Base-by-base conservation (phyloP, 352 stramenopile species). In the Lagenidium giganteum region DNA sequence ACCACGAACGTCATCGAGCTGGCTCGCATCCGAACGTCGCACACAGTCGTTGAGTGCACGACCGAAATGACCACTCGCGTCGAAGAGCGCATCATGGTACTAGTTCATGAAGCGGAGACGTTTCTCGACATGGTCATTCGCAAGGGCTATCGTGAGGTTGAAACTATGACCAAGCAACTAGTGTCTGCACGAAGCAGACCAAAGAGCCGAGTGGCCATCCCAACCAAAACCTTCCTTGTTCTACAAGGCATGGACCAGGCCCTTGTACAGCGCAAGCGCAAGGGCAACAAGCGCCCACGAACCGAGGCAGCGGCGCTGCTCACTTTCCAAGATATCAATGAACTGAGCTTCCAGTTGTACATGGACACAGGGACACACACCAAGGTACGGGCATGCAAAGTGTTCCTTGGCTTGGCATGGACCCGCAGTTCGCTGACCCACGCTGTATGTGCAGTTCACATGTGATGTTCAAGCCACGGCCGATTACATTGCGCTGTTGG, bases 301-400 rank as follows among this genome's bases (percentile, higher is more conserved):
- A 40, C 7, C 3, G 4, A 29, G 9, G 21, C 36, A 20, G 33
- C 24, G 11, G 8, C 39, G 2, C 18, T 47, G 16, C 57, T 82
- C 12, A 61, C 62, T 4, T 87, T 87, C 36, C 66, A 55, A 8
- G 68, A 87, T 26, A 54, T 87, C 23, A 64, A 83, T 9, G 70
- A 83, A 22, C 46, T 87, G 11, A 54, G 70, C 3, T 83, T 87
- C 38, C 67, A 81, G 30, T 54, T 87, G 32, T 87, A 77, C 22
- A 80, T 83, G 74, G 74, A 87, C 32, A 48, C 59, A 1, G 61
- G 54, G 0, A 57, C 54, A 2, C 74, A 87, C 38, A 83, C 68
- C 14, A 79, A 83, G 60, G 64, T 65, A 51, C 26, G 24, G 14
- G n/a, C n/a, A n/a, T n/a, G n/a, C n/a, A n/a, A n/a, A n/a, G n/a